These are phyloP conservation scores for Lunularia cruciata DNA, from an alignment of 225 moss, liverwort and hornwort species.

Conservation along the genomic window DNA sequence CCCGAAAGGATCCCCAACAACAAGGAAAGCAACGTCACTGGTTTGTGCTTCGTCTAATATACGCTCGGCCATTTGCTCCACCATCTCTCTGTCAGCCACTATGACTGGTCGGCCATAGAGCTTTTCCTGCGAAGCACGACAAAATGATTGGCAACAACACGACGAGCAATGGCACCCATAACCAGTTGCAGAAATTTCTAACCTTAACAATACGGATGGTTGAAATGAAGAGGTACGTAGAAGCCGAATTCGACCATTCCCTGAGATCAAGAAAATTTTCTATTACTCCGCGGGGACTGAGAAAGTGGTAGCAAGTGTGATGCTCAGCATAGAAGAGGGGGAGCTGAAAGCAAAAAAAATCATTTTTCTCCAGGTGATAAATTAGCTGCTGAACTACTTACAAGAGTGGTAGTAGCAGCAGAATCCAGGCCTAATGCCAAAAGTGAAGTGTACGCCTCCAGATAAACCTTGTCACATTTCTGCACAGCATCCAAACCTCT, in stretches of 20 bases:
- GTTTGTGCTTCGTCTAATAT: slow-evolving; percentile 81
- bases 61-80: slow-evolving; percentile 85
- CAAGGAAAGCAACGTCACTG: slow-evolving; percentile 83
- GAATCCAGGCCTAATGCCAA: slow-evolving; percentile 80
- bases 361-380: background rate
- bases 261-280: slow-evolving; percentile 27
- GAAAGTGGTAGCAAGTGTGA: too few relatives aligned
- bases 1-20: slow-evolving; percentile 99
- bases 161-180: background rate
- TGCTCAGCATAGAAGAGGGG: background rate
- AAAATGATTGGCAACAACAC: background rate
- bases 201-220: too few relatives aligned
- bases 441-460: slow-evolving; percentile 96
- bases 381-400: slow-evolving; percentile 20
- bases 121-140: slow-evolving; percentile 57
- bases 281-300: background rate
- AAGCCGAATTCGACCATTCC: too few relatives aligned
- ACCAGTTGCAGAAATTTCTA: background rate
- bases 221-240: too few relatives aligned
- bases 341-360: background rate
- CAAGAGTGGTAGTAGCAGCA: slow-evolving; percentile 74
- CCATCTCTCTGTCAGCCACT: slow-evolving; percentile 95
- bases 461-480: slow-evolving; percentile 76
- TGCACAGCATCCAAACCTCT: slow-evolving; percentile 80
- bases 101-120: slow-evolving; percentile 81